Percentiles rank a stretch among this genome's conserved stretches.
These are phyloP conservation scores for Vairimorpha necatrix DNA, from an alignment of 371 early-diverging fungal species.

Conservation along the genomic window DNA sequence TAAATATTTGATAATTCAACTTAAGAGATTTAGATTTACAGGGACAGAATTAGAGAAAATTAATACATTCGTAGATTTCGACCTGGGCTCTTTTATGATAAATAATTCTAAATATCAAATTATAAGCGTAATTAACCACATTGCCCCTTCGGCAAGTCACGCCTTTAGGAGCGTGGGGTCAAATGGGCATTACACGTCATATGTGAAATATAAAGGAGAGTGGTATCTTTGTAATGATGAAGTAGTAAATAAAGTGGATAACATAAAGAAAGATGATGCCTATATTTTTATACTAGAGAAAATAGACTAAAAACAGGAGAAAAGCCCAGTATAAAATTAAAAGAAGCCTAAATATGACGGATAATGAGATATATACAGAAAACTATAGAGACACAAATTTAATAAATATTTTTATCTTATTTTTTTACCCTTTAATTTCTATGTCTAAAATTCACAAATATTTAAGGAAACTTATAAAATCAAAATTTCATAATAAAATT, in stretches of 20 bases:
- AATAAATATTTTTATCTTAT: too few species aligned
- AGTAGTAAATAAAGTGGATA: conserved; percentile 22
- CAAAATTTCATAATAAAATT: background rate
- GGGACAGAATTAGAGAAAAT: conserved; percentile 70
- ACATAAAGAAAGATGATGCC: conserved; percentile 42
- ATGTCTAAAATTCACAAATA: background rate
- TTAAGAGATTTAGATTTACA: conserved; percentile 79
- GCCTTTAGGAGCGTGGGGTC: conserved; percentile 8
- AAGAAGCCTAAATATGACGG: too few species aligned
- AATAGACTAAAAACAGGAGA: conserved; percentile 2
- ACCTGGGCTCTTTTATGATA: background rate
- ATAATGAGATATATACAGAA: too few species aligned
- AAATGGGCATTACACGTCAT: conserved; percentile 58
- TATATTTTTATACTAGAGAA: conserved; percentile 57
- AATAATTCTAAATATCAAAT: conserved; percentile 26
- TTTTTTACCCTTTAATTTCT: too few species aligned
- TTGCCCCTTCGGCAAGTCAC: background rate
- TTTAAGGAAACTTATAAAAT: background rate
- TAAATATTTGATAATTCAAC: conserved; percentile 76
- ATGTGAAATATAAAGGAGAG: conserved; percentile 26
- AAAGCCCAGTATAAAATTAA: background rate
- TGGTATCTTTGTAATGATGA: conserved; percentile 60
- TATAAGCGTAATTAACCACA: conserved; percentile 42
- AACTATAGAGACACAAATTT: too few species aligned
- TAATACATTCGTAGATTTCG: conserved; percentile 72